Base-by-base conservation (phyloP, 169 alveolate genomes). In the Cryptosporidium viatorum region DNA sequence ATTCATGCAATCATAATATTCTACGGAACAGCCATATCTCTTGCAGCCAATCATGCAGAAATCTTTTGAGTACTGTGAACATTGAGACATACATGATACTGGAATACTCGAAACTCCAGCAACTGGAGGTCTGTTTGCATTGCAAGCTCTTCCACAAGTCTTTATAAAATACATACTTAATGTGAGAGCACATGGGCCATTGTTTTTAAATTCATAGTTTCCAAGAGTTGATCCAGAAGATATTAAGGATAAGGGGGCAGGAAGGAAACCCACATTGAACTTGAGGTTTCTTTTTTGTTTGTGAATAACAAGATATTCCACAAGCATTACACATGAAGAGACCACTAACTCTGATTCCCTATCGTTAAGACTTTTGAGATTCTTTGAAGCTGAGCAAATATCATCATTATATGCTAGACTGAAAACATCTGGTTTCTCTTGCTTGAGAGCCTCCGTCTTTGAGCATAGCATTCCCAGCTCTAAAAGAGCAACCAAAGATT, bases 111-210 rank as follows among this genome's bases (percentile, higher is more conserved):
- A 59, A 37, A 59, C 59, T 23, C 89, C 89, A 14, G 89, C 75
- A 60, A 59, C 67, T 18, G 69, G 37, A 10, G 80, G 80, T 35
- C 80, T 65, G 26, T 65, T 80, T 60, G 6, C 59, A 29, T 80
- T 65, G 62, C 89, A 80, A 35, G 51, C 75, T 80, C 80, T 65
- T 41, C 89, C 75, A 29, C 89, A 80, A 12, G 89, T 80, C n/a
- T 67, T 59, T 62, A 80, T 43, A 62, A 80, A 80, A 39, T 80
- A 80, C 89, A 80, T 62, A 62, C 69, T 62, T 62, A 80, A 39
- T 26, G 68, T 59, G 14, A 65, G 55, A 33, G 80, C 75, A 16
- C 89, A 80, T 37, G 75, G 75, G 1, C 80, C 59, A 62, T 14
- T 62, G 18, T 39, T 35, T 8, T 80, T 60, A 21, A 43, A 59